A percentile compares a stretch with the other conserved stretches of the same genome.
Evolutionary conservation across 805 yeast genomes (phyloP).

Genomic region (Cyberlindnera petersonii): DNA sequence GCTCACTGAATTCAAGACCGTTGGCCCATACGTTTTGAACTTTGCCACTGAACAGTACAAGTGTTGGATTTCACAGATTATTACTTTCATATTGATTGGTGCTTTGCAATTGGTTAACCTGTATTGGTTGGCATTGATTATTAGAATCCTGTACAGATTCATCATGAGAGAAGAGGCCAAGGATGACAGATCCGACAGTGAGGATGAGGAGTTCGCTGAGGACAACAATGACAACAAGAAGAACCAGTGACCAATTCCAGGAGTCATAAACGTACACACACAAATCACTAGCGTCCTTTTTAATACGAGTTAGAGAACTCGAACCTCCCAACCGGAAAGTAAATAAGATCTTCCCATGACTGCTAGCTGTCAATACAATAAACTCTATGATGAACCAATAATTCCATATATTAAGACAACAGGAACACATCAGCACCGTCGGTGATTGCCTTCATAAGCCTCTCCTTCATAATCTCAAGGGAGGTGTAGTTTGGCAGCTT

Average conservation of each 20-base stretch:
- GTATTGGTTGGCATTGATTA: conserved; percentile 82
- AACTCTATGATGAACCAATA: no score
- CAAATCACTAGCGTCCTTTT: no score
- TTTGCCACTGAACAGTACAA: conserved; percentile 92
- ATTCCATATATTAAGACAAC: conserved; percentile 42
- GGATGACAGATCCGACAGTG: conserved; percentile 31
- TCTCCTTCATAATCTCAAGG: conserved; percentile 51
- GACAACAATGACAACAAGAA: conserved; percentile 9
- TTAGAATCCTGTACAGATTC: conserved; percentile 71
- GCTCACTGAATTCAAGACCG: conserved; percentile 78
- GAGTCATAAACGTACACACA: no score
- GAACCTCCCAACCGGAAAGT: not conserved
- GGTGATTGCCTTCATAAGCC: conserved; percentile 64
- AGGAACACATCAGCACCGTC: conserved; percentile 91
- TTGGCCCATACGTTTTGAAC: conserved; percentile 76
- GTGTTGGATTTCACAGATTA: conserved; percentile 92
- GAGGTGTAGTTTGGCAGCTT: conserved; percentile 81
- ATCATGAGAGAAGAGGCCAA: conserved; percentile 74
- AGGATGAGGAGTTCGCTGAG: conserved; percentile 8
- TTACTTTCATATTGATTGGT: conserved; percentile 71
- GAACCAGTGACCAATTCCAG: conserved; percentile 11
- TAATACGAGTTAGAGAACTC: no score
- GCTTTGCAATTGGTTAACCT: conserved; percentile 82
- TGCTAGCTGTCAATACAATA: no score
- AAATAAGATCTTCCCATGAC: no score